These are phyloP conservation scores for Oidiodendron maius DNA, from an alignment of 495 filamentous ascomycete species.

Conservation along the genomic window DNA sequence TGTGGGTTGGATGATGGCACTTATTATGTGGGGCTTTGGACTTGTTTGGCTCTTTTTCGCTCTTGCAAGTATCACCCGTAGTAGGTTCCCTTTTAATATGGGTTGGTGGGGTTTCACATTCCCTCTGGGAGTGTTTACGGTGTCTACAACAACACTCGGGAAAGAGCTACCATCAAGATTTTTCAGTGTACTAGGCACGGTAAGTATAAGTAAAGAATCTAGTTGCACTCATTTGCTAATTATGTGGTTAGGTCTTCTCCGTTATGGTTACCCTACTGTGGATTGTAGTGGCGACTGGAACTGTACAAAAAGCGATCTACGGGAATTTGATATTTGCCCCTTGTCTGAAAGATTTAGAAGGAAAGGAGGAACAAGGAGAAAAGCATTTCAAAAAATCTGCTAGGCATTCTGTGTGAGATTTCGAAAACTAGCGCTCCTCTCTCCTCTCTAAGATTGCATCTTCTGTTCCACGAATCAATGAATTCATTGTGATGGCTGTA, in stretches of 20 bases:
- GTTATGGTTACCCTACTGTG: slow-evolving; percentile 43
- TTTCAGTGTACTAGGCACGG: slow-evolving; percentile 46
- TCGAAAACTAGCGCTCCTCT: too few relatives aligned
- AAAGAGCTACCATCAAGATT: slow-evolving; percentile 45
- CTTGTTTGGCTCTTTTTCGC: slow-evolving; percentile 61
- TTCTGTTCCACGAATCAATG: too few relatives aligned
- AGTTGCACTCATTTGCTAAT: too few relatives aligned
- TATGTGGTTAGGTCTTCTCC: slow-evolving; percentile 42
- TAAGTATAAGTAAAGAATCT: too few relatives aligned
- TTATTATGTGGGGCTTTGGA: slow-evolving; percentile 56
- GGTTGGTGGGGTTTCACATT: slow-evolving; percentile 67
- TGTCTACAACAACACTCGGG: slow-evolving; percentile 41
- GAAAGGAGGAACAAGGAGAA: slow-evolving; percentile 8
- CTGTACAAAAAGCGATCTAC: slow-evolving; percentile 33
- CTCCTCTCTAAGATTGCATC: too few relatives aligned
- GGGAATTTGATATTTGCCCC: slow-evolving; percentile 47
- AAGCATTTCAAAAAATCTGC: too few relatives aligned
- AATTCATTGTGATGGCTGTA: too few relatives aligned
- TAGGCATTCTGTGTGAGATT: too few relatives aligned
- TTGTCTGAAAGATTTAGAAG: slow-evolving; percentile 38
- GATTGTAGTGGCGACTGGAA: slow-evolving; percentile 41
- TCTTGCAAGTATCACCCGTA: slow-evolving; percentile 32
- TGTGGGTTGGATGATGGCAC: slow-evolving; percentile 41
- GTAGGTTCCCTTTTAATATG: slow-evolving; percentile 57
- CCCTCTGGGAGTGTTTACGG: slow-evolving; percentile 51